Evolutionary conservation across 2,329 filamentous ascomycete genomes (phyloP).

Genomic region (Fusarium nygamai): DNA sequence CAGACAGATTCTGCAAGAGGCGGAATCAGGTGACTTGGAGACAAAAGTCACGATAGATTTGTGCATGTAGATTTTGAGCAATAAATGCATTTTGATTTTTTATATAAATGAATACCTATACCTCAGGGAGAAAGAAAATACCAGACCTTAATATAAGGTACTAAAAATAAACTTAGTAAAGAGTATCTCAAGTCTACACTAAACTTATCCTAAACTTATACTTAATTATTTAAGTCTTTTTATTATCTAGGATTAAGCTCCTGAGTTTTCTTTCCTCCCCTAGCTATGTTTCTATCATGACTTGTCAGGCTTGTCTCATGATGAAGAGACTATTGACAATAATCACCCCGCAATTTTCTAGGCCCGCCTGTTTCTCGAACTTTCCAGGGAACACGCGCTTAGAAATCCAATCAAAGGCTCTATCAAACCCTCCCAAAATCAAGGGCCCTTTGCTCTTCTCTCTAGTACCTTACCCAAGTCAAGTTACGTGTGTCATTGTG

Average conservation of each 20-base stretch:
- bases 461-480: no score
- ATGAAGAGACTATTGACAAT: not conserved
- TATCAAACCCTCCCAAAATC: not conserved
- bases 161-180: no score
- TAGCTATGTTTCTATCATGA: constrained; percentile 19
- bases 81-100: not conserved
- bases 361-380: constrained; percentile 38
- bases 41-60: not conserved
- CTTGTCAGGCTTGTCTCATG: constrained; percentile 11
- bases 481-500: constrained; percentile 10
- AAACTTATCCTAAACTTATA: no score
- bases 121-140: no score
- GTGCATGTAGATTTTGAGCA: not conserved
- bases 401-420: constrained; percentile 43
- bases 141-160: no score
- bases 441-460: constrained; percentile 11
- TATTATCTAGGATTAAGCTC: no score
- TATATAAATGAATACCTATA: not conserved
- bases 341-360: constrained; percentile 25
- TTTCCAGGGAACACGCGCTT: constrained; percentile 42
- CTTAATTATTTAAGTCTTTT: no score
- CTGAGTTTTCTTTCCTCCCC: no score
- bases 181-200: no score
- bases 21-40: not conserved
- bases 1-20: not conserved